Percentiles rank a stretch among this genome's conserved stretches.
Conservation (phyloP, 2,329 filamentous ascomycete genomes). For the Chaetomiaceae sp. region DNA sequence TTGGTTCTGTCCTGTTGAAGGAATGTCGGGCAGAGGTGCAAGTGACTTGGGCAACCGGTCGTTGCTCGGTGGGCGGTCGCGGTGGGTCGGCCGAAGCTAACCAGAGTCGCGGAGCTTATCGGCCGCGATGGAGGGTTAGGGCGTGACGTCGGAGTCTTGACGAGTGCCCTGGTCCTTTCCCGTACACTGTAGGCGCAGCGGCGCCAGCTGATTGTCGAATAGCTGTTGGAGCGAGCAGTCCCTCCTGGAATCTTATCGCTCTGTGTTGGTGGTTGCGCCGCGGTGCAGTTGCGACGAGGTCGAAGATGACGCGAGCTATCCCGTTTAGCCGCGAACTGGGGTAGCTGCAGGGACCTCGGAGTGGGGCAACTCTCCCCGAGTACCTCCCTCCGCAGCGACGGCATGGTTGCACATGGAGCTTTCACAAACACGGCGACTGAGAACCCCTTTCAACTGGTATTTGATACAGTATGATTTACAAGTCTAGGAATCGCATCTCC, state of each 20-base stretch:
- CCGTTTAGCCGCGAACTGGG: conserved; percentile 15
- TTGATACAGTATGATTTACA: conserved; percentile 21
- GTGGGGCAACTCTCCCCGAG: conserved; percentile 5
- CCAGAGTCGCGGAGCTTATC: conserved; percentile 6
- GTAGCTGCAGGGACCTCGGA: conserved; percentile 4
- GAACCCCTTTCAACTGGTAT: conserved; percentile 4
- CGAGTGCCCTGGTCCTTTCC: neutral
- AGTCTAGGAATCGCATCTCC: conserved; percentile 14
- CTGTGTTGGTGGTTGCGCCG: conserved; percentile 14
- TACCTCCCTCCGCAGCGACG: neutral
- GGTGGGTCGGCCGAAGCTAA: conserved; percentile 6
- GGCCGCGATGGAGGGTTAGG: conserved; percentile 1
- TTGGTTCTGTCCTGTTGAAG: conserved; percentile 9
- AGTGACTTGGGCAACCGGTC: neutral
- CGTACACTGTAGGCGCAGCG: neutral
- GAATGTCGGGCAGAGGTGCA: too few relatives aligned
- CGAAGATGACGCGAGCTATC: conserved; percentile 14
- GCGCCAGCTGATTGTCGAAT: neutral
- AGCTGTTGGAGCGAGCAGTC: neutral
- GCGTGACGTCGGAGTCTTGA: neutral
- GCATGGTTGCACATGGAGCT: neutral
- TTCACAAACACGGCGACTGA: too few relatives aligned
- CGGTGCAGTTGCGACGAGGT: neutral
- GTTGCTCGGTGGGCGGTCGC: neutral
- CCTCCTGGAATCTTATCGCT: neutral